Percentiles rank a stretch among this genome's conserved stretches.
Conservation (phyloP, 129 eudicot species). For the Apium graveolens region DNA sequence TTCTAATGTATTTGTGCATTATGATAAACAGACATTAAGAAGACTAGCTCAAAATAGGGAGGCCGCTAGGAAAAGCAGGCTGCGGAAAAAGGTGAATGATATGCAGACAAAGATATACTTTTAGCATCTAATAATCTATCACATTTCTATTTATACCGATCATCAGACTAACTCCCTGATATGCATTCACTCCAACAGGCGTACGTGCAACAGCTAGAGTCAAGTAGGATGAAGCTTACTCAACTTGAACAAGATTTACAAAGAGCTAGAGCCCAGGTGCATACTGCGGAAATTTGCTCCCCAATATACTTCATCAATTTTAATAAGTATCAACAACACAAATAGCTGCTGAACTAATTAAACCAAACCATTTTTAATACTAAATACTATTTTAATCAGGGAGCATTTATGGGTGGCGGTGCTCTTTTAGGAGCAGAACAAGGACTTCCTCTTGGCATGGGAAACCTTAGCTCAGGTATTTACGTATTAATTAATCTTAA, state of each 20-base stretch:
- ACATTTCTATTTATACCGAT: not conserved
- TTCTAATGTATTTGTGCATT: not conserved
- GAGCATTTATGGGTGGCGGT: constrained; percentile 66
- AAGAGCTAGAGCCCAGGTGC: constrained; percentile 87
- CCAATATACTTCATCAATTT: not conserved
- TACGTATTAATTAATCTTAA: not conserved
- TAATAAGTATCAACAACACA: too few relatives aligned
- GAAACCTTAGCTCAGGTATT: constrained; percentile 68
- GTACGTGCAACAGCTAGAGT: constrained; percentile 93
- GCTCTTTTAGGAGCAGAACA: constrained; percentile 73
- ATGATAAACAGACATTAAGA: constrained; percentile 61
- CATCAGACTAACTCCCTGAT: not conserved
- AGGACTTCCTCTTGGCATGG: constrained; percentile 49
- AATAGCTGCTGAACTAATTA: not conserved
- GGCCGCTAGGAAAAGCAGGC: constrained; percentile 98
- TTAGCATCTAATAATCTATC: not conserved
- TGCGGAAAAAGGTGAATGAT: constrained; percentile 64
- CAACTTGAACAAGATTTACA: constrained; percentile 92
- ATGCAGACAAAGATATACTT: not conserved
- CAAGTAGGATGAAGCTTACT: constrained; percentile 91
- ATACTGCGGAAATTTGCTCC: not conserved
- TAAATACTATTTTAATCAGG: constrained; percentile 29
- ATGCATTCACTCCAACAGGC: constrained; percentile 54
- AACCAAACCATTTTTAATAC: not conserved
- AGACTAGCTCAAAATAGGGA: constrained; percentile 99